phyloP scores from a whole-genome alignment of 2,329 filamentous ascomycete species.

The Curvularia sp. region DNA sequence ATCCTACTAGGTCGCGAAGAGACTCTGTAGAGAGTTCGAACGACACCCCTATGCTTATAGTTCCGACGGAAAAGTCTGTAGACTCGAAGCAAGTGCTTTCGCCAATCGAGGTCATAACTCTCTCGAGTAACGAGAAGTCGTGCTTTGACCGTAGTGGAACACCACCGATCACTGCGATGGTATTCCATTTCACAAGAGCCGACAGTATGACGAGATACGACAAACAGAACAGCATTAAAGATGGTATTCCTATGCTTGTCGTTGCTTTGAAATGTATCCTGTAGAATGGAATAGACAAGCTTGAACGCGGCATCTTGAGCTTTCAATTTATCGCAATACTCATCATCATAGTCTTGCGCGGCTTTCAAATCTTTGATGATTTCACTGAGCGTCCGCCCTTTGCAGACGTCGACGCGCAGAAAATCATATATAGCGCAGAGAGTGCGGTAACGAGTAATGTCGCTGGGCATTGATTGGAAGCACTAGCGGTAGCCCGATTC shows the following conservation, averaged over 20 bases:
- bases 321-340: constrained; percentile 17
- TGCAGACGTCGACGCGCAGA: constrained; percentile 30
- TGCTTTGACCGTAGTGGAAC: no score
- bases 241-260: constrained; percentile 30
- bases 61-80: no score
- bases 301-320: constrained; percentile 37
- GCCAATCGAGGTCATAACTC: no score
- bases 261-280: constrained; percentile 18
- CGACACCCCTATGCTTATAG: no score
- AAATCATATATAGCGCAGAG: constrained; percentile 38
- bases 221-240: constrained; percentile 35
- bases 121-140: no score
- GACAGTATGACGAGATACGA: no score
- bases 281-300: constrained; percentile 32
- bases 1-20: no score
- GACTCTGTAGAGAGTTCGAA: no score
- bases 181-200: no score
- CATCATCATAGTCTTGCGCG: constrained; percentile 26
- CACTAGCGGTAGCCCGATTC: constrained; percentile 40
- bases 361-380: constrained; percentile 31
- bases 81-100: no score
- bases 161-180: no score
- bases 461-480: constrained; percentile 31
- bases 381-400: constrained; percentile 27
- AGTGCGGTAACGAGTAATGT: constrained; percentile 31